Evolutionary conservation across 108 stramenopile genomes (phyloP), one percentile per base, ranked within the genome.

Genomic region (Cyclotella baltica): DNA sequence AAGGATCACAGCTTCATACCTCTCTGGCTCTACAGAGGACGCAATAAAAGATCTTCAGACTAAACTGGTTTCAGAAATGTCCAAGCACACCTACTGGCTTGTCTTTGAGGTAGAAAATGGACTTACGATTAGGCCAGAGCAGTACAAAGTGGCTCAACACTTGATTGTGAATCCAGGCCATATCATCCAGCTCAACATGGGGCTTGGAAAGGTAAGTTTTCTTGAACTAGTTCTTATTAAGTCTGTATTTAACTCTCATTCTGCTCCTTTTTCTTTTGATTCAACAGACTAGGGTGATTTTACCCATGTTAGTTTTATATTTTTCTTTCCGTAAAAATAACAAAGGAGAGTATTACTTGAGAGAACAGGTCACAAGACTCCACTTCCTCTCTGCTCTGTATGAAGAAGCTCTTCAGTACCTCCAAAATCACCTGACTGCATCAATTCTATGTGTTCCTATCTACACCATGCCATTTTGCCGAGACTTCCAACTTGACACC

Each of bases 101-200:
- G 88, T 85, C 15, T 87, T 89, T 72, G 88, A 89, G 64, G 88
- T 70, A 18, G 85, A 89, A 33, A 70, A 73, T 0, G 15, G 72
- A 10, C 55, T 89, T 18, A 86, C 77, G 65, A 84, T 89, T 31
- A 75, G 88, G 18, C 84, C 62, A 16, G 81, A 72, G 22, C 88
- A 89, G 57, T 84, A 81, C 48, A 77, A 62, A 25, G 81, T 89
- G 33, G 84, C 86, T 19, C 51, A 76, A 10, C 84, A 85, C 74
- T 64, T 89, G 50, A 85, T 87, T 64, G 69, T 75, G 18, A 77
- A 89, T 46, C 67, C 78, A 23, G 84, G 86, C 36, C 47, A 74
- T 51, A 70, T 87, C 25, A 50, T 85, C 19, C 88, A 87, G 62
- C 55, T 89, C 30, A 89, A 89, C 70, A 87, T 87, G 86, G 88